These are phyloP conservation scores for Eucalyptus urophylla DNA, from an alignment of 345 rosid species.

Conservation along the genomic window DNA sequence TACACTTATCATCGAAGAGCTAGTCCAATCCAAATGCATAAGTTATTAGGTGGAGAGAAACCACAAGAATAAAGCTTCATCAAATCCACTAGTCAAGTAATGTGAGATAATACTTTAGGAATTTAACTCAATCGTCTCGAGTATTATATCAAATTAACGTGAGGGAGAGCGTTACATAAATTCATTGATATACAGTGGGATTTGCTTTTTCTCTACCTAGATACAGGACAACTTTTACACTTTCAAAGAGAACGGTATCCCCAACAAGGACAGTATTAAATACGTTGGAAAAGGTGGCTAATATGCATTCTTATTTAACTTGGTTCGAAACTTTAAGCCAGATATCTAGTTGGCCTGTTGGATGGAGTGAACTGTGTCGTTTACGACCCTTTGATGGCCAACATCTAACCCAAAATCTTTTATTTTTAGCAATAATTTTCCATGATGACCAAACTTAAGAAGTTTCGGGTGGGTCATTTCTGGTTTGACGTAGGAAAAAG, in stretches of 20 bases:
- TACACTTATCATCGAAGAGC: rapidly evolving
- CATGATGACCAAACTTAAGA: not conserved
- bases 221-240: not conserved
- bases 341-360: not conserved
- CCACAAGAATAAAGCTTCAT: not conserved
- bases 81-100: not conserved
- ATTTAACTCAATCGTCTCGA: not conserved
- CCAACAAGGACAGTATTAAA: not conserved
- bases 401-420: not conserved
- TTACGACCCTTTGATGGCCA: not conserved
- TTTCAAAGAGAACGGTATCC: not conserved
- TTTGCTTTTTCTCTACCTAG: not conserved
- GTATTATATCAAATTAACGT: not conserved
- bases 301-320: not conserved
- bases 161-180: not conserved
- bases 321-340: not conserved
- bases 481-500: not conserved
- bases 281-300: not conserved
- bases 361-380: not conserved
- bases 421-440: not conserved
- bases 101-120: not conserved
- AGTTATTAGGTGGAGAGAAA: not conserved
- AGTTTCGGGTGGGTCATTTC: not conserved
- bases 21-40: not conserved
- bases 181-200: not conserved